Base-by-base conservation (phyloP, 2,329 filamentous ascomycete genomes). In the Arthrobotrys sinensis region DNA sequence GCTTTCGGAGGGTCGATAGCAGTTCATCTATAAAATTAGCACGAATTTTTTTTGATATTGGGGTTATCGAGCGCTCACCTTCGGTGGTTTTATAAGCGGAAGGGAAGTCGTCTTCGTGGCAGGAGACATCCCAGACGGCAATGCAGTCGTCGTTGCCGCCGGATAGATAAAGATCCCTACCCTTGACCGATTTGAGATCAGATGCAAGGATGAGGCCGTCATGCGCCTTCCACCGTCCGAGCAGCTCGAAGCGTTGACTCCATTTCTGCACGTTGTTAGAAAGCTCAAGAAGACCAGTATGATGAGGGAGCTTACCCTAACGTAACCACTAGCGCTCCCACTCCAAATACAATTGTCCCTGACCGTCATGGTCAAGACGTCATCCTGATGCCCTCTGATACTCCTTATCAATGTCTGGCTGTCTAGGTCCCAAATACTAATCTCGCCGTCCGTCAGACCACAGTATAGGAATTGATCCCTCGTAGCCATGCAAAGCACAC, bases 391-490 rank as follows among this genome's bases (percentile, higher is more conserved):
- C 0, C 91, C 90, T 82, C 92, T 94, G 82, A 99, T 91, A 16
- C 93, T 94, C 72, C 96, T 89, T 52, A 99, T 88, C 60, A 96
- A 91, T 84, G 99, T 96, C 67, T 92, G 91, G 0, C 96, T 98
- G 83, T 98, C 95, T 12, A 99, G 87, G 83, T 99, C 96, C 95
- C 96, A 99, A 10, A 99, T 89, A 83, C 98, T 95, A 76, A 99
- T 90, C 63, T 97, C 89, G 21, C 96, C 96, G 45, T 93, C 91
- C 0, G 94, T 89, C 81, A 96, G 92, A 55, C 96, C 96, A 76
- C 92, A 93, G 83, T 98, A 99, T 3, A 99, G 87, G 80, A 99
- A 96, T 0, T 94, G 94, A 0, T 93, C 94, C 79, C 98, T 94
- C 1, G 97, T 88, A 4, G 93, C 91, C 65, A 99, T 87, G 0